Percentiles rank a stretch among this genome's conserved stretches.
Evolutionary conservation across 1,139 yeast species (phyloP).

Genomic region (Magnusiomyces paraingens): DNA sequence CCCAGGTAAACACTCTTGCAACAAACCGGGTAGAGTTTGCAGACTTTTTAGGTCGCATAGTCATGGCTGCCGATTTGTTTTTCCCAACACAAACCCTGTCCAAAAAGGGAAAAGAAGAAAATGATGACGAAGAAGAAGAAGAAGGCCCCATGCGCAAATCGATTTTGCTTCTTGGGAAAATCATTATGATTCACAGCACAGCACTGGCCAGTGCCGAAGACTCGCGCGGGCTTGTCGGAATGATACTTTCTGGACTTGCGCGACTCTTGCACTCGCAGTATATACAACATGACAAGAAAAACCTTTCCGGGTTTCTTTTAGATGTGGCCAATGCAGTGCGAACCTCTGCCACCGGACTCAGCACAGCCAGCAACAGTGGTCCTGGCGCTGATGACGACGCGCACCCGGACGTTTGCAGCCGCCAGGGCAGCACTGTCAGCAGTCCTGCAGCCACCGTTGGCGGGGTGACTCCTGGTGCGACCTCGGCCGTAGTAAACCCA

Average conservation of each 20-base stretch:
- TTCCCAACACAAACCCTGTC: neutral
- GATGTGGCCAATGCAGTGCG: conserved; percentile 25
- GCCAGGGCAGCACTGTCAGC: neutral
- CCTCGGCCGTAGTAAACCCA: neutral
- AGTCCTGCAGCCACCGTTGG: neutral
- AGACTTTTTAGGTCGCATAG: conserved; percentile 16
- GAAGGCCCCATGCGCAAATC: conserved; percentile 14
- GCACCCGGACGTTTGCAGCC: too few species aligned
- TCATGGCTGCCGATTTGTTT: neutral
- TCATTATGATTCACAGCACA: conserved; percentile 48
- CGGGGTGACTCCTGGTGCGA: neutral
- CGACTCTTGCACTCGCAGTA: conserved; percentile 34
- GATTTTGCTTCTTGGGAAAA: conserved; percentile 45
- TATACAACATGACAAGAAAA: conserved; percentile 17
- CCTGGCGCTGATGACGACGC: neutral
- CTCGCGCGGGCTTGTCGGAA: conserved; percentile 28
- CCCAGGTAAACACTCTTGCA: conserved; percentile 20
- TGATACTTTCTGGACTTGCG: conserved; percentile 39
- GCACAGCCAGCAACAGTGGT: neutral
- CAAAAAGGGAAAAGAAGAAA: neutral
- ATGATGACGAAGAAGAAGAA: neutral
- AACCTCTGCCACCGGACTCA: neutral
- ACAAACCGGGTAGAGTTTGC: conserved; percentile 21
- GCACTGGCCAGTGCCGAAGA: conserved; percentile 21
- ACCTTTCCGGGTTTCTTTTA: conserved; percentile 23